These are phyloP conservation scores for Paratinospora sagittata DNA, from an alignment of 164 flowering plant genomes.

Conservation along the genomic window DNA sequence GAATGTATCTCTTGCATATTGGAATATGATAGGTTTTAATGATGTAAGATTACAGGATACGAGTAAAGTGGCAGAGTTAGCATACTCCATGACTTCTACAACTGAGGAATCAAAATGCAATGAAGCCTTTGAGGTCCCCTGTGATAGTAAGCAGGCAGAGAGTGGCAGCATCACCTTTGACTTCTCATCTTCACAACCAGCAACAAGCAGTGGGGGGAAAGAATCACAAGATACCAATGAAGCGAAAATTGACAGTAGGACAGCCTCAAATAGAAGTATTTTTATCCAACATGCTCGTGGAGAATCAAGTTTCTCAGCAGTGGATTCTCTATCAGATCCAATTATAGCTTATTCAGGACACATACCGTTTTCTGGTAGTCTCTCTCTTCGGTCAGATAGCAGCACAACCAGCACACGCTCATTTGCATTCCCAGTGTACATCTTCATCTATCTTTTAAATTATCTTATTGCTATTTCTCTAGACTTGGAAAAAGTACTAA, in stretches of 20 bases:
- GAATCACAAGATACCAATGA: slow-evolving; percentile 22
- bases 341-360: slow-evolving; percentile 53
- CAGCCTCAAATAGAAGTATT: slow-evolving; percentile 26
- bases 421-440: slow-evolving; percentile 68
- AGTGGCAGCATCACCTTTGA: slow-evolving; percentile 39
- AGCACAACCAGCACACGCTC: slow-evolving; percentile 74
- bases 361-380: slow-evolving; percentile 56
- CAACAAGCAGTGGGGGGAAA: slow-evolving; percentile 19
- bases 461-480: background rate
- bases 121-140: slow-evolving; percentile 16
- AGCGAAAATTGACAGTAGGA: slow-evolving; percentile 15
- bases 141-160: slow-evolving; percentile 29
- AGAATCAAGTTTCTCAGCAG: slow-evolving; percentile 48
- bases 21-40: background rate
- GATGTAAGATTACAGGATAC: slow-evolving; percentile 24
- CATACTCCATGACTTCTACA: slow-evolving; percentile 10
- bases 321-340: slow-evolving; percentile 35
- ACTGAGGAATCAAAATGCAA: slow-evolving; percentile 19
- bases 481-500: background rate
- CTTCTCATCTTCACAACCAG: slow-evolving; percentile 29
- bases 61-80: slow-evolving; percentile 15
- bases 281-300: slow-evolving; percentile 31
- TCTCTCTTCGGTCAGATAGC: slow-evolving; percentile 64
- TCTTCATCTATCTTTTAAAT: background rate
- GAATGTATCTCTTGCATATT: background rate